Evolutionary conservation across 1,284 basidiomycete genomes (phyloP).

Genomic region (Vanrija humicola): DNA sequence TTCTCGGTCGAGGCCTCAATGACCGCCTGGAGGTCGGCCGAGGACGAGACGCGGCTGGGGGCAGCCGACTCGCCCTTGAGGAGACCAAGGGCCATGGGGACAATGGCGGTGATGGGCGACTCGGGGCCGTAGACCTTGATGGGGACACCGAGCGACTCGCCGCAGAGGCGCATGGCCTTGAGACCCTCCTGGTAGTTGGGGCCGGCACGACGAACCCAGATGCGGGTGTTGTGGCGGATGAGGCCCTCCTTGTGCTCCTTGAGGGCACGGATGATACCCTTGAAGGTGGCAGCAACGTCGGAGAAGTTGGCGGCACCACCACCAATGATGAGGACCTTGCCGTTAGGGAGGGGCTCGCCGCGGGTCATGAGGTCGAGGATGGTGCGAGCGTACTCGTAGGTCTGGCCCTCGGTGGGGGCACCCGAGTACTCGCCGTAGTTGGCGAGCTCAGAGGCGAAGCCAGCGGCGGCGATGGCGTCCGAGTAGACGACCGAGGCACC

Average conservation of each 20-base stretch:
- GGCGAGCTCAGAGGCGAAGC: constrained; percentile 94
- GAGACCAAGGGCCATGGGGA: constrained; percentile 91
- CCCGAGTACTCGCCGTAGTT: constrained; percentile 99
- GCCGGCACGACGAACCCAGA: constrained; percentile 96
- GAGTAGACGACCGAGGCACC: constrained; percentile 55
- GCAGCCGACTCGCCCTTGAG: constrained; percentile 51
- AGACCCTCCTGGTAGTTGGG: constrained; percentile 99
- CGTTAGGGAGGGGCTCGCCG: constrained; percentile 71
- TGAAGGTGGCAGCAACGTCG: constrained; percentile 98
- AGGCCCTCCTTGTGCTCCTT: constrained; percentile 88
- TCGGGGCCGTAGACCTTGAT: constrained; percentile 98
- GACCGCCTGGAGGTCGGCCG: constrained; percentile 40
- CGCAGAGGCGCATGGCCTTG: constrained; percentile 97
- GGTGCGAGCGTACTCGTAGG: constrained; percentile 99
- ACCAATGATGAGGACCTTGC: constrained; percentile 99
- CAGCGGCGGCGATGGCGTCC: constrained; percentile 94
- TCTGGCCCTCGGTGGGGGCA: constrained; percentile 96
- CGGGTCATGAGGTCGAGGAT: constrained; percentile 97
- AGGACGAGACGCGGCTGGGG: constrained; percentile 44
- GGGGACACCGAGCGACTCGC: constrained; percentile 93
- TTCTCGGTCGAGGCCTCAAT: constrained; percentile 27
- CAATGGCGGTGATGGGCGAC: constrained; percentile 97
- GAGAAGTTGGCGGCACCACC: constrained; percentile 99
- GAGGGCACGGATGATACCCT: constrained; percentile 96
- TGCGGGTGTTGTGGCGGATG: constrained; percentile 78